phyloP scores from a whole-genome alignment of 2,329 filamentous ascomycete genomes.

The Fusarium cyanostomum region DNA sequence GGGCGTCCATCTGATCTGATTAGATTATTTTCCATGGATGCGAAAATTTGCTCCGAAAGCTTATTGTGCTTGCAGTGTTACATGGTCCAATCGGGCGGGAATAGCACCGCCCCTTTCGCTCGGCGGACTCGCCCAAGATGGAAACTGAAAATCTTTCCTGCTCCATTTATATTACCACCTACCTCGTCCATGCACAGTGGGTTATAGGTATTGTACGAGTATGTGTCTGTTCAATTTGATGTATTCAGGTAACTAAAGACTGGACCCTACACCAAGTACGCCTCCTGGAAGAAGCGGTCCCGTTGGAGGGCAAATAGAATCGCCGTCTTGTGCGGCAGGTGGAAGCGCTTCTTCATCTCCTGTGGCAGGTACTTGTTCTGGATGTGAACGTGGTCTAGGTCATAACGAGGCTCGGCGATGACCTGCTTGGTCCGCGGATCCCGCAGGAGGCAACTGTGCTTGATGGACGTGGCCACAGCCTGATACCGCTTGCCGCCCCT shows the following conservation, averaged over 20 bases:
- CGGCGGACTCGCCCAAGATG: background rate
- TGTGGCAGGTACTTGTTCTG: constrained; percentile 40
- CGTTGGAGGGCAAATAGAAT: constrained; percentile 42
- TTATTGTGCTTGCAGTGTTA: background rate
- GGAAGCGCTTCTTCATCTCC: constrained; percentile 44
- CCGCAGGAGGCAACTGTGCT: constrained; percentile 42
- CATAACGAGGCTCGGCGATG: constrained; percentile 39
- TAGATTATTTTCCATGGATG: no score
- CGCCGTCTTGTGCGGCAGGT: constrained; percentile 43
- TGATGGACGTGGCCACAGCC: constrained; percentile 42
- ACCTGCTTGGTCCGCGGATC: constrained; percentile 43
- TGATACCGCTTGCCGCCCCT: constrained; percentile 42
- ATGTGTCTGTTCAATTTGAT: no score
- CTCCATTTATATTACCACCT: no score
- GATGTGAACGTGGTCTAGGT: constrained; percentile 37
- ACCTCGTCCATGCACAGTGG: no score
- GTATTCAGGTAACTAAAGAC: background rate
- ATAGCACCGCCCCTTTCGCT: background rate
- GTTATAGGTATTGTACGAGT: no score
- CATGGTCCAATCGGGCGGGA: background rate
- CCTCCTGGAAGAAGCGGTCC: constrained; percentile 44
- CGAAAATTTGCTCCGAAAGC: background rate
- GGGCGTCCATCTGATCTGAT: no score
- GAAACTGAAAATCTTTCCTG: background rate
- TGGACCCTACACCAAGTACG: constrained; percentile 29